A percentile compares a stretch with the other conserved stretches of the same genome.
Evolutionary conservation across 192 early-diverging fungal species (phyloP).

Genomic region (Geranomyces michiganensis): DNA sequence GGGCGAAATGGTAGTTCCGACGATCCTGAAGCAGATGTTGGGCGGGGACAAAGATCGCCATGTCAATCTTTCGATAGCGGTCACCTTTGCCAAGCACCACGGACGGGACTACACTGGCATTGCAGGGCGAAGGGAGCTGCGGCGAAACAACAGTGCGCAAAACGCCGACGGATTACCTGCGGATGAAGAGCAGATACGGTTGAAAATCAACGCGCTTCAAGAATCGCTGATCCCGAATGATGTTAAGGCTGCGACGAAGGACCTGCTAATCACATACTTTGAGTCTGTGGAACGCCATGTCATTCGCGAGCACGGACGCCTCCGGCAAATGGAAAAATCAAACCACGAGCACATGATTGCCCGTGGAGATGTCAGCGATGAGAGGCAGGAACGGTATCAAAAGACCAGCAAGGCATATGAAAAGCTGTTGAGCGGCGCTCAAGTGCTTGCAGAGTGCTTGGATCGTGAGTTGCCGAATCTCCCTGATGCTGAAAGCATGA

Average conservation of each 20-base stretch:
- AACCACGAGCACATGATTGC: slow-evolving; percentile 82
- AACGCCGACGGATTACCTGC: slow-evolving; percentile 7
- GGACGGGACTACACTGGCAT: not conserved
- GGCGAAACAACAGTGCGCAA: slow-evolving; percentile 34
- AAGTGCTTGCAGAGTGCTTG: slow-evolving; percentile 74
- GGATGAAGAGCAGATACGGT: not conserved
- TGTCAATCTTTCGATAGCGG: slow-evolving; percentile 51
- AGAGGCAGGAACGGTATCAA: slow-evolving; percentile 74
- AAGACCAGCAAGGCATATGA: slow-evolving; percentile 70
- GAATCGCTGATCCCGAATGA: slow-evolving; percentile 23
- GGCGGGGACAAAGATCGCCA: slow-evolving; percentile 46
- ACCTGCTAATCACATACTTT: slow-evolving; percentile 66
- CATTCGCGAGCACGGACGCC: slow-evolving; percentile 67
- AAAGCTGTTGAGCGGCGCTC: slow-evolving; percentile 59
- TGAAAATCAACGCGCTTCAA: not conserved
- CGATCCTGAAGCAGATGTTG: slow-evolving; percentile 46
- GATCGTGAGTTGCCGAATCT: slow-evolving; percentile 77
- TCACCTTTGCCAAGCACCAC: slow-evolving; percentile 49
- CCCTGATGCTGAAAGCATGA: slow-evolving; percentile 67
- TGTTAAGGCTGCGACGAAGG: slow-evolving; percentile 25
- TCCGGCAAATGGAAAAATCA: slow-evolving; percentile 72
- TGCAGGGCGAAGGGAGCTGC: not conserved
- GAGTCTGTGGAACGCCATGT: slow-evolving; percentile 61
- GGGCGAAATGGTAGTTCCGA: slow-evolving; percentile 61
- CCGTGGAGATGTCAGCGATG: slow-evolving; percentile 79